Conservation (phyloP, 208 protist species). For the Acanthamoeba sp. region DNA sequence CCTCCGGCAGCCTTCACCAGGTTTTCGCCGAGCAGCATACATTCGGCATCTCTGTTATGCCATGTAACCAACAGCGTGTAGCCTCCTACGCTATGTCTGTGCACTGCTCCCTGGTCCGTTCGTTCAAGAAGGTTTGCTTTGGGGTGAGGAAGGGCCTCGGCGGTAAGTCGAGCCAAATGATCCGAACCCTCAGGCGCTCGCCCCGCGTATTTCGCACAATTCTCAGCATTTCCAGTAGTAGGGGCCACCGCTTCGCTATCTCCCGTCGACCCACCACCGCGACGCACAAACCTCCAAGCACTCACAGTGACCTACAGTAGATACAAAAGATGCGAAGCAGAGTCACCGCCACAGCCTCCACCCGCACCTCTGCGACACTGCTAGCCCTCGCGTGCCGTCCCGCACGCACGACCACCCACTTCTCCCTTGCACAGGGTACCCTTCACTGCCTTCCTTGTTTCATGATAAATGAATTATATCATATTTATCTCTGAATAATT, state of each 20-base stretch:
- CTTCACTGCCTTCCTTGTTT: neutral
- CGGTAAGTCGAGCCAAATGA: neutral
- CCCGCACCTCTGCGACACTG: neutral
- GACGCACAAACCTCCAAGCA: no score
- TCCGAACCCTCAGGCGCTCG: neutral
- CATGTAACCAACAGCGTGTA: no score
- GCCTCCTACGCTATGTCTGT: no score
- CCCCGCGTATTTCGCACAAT: neutral
- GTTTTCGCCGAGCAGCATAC: neutral
- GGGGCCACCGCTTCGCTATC: neutral
- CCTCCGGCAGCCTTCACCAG: neutral
- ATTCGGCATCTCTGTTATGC: neutral
- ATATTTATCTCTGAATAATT: neutral
- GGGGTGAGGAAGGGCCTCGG: neutral
- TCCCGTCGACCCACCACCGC: neutral
- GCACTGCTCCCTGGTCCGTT: no score
- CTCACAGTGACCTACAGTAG: neutral
- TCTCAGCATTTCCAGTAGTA: neutral
- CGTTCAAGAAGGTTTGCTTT: no score
- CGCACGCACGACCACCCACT: neutral
- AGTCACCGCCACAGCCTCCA: neutral
- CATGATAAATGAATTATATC: neutral
- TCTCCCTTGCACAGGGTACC: neutral
- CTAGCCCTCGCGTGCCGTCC: neutral
- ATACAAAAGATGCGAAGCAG: neutral